phyloP scores from a whole-genome alignment of 257 asterid species.

The Cordia subcordata region DNA sequence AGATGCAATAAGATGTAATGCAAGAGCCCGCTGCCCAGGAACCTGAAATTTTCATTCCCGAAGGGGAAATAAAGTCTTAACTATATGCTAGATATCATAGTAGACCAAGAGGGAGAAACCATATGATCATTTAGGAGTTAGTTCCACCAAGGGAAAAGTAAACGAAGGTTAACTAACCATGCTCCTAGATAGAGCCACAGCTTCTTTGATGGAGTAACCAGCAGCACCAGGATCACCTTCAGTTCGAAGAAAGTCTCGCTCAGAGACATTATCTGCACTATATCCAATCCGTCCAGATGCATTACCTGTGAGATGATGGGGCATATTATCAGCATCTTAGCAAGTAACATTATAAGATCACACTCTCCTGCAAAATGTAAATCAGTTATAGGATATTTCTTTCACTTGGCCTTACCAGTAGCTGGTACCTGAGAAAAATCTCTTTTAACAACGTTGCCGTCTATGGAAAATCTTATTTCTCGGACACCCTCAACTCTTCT shows the following conservation, averaged over 20 bases:
- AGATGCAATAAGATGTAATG: constrained; percentile 68
- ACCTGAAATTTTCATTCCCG: constrained; percentile 42
- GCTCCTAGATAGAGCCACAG: constrained; percentile 77
- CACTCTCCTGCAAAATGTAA: neutral
- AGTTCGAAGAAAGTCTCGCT: constrained; percentile 86
- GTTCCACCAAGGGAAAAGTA: neutral
- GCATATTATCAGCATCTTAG: too few species aligned
- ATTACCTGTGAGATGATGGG: constrained; percentile 33
- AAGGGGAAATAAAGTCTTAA: constrained; percentile 18
- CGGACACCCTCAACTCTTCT: constrained; percentile 78
- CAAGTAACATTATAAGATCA: neutral
- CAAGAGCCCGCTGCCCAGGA: constrained; percentile 89
- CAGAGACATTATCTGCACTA: constrained; percentile 50
- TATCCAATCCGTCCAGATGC: constrained; percentile 35
- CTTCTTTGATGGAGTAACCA: constrained; percentile 93
- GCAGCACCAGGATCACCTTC: constrained; percentile 97
- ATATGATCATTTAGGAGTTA: neutral
- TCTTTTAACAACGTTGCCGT: constrained; percentile 47
- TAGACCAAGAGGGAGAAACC: neutral
- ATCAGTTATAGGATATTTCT: neutral
- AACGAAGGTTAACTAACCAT: constrained; percentile 53
- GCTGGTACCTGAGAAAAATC: constrained; percentile 30
- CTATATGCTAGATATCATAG: constrained; percentile 6
- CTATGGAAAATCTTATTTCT: constrained; percentile 70
- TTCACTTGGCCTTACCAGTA: constrained; percentile 37